Evolutionary conservation across 805 yeast genomes (phyloP).

Genomic region (Kuraishia hungarica): DNA sequence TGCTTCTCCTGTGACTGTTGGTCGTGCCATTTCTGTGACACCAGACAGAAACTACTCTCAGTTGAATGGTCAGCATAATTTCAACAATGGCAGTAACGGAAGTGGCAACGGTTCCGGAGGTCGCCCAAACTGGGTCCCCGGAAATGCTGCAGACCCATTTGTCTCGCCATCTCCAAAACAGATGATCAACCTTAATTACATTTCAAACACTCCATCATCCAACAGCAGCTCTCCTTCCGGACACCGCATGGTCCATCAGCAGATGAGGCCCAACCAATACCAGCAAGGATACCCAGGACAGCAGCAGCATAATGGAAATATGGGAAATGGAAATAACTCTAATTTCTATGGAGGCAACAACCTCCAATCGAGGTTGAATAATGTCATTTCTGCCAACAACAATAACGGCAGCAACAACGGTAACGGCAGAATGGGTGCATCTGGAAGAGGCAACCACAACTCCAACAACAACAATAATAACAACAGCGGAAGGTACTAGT

Average conservation of each 20-base stretch:
- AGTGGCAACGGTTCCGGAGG: not conserved
- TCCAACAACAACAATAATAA: too few species aligned
- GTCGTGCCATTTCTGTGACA: not conserved
- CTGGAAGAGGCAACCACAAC: not conserved
- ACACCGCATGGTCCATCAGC: slow-evolving; percentile 1
- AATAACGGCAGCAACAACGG: not conserved
- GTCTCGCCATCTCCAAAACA: slow-evolving; percentile 8
- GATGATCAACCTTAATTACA: slow-evolving; percentile 10
- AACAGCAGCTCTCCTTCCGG: slow-evolving; percentile 10
- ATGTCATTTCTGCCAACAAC: not conserved
- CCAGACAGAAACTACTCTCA: slow-evolving; percentile 1
- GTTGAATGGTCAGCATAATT: not conserved
- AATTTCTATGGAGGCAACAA: not conserved
- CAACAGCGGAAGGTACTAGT: not conserved
- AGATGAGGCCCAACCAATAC: slow-evolving; percentile 6
- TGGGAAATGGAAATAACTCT: not conserved
- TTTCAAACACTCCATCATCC: slow-evolving; percentile 13
- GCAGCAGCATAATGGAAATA: slow-evolving; percentile 2
- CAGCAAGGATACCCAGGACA: slow-evolving; percentile 2
- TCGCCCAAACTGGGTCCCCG: not conserved
- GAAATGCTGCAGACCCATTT: not conserved
- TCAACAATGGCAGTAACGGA: not conserved
- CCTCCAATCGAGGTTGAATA: not conserved
- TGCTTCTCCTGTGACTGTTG: not conserved
- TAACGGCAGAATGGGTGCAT: not conserved